Evolutionary conservation across 2,329 filamentous ascomycete species (phyloP), one percentile per base, ranked within the genome.

Genomic region (Penicillium palitans): DNA sequence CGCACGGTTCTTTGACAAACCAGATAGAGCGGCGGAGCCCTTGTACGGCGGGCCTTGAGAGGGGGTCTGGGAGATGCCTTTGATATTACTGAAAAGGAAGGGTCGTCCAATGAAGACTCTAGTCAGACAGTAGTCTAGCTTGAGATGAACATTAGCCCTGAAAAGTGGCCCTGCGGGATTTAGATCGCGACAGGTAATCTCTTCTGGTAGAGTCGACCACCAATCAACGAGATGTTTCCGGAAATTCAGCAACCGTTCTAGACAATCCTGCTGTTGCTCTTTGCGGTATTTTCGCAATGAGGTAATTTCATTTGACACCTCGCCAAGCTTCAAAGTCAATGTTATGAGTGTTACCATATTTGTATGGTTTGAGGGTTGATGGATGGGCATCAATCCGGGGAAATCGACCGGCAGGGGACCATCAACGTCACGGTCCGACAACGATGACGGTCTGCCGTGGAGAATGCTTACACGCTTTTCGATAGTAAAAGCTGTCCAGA

Each of bases 391-490:
- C 45, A 82, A 69, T 12, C 77, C 76, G 1, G 78, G 74, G 33
- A 78, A 71, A 58, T 83, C 77, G 6, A 75, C 74, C 2, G 83
- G 83, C 53, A 82, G 69, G 24, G 82, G 80, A 2, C 80, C 81
- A 62, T 85, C 83, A 19, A 85, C 79, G 59, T 85, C 83, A 12
- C 76, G 72, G 39, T 78, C 77, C 3, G 79, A 74, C 41, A 85
- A 79, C 2, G 83, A 84, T n/a, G 79, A 73, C 7, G 84, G 83
- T 7, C 83, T 75, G 37, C 83, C 82, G 59, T 86, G 83, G 37
- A 84, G 79, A 49, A 83, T 83, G 41, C 82, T 81, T 33, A 85
- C 80, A 45, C 82, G 79, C 58, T 81, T 83, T 62, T 86, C 83
- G 27, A 83, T 80, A 0, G 81, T 83, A 63, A 84, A 85, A 0